Evolutionary conservation across 805 yeast species (phyloP).

Genomic region (Yarrowia sp.): DNA sequence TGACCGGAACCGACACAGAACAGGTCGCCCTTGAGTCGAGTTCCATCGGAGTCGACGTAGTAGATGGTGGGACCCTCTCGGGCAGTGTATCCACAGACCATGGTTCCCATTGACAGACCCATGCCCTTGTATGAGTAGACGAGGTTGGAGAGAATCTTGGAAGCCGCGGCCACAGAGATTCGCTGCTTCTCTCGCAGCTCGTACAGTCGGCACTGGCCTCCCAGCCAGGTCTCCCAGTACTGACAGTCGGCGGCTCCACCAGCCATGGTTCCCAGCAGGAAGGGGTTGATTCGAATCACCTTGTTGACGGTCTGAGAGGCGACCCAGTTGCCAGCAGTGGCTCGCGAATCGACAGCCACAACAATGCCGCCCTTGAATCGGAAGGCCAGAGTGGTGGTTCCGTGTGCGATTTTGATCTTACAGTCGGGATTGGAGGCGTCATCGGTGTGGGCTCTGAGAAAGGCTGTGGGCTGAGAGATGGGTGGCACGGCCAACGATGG

Average conservation of each 20-base stretch:
- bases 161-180: slow-evolving; percentile 95
- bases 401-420: slow-evolving; percentile 95
- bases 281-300: slow-evolving; percentile 95
- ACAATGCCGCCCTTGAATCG: slow-evolving; percentile 92
- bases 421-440: slow-evolving; percentile 92
- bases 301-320: slow-evolving; percentile 98
- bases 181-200: slow-evolving; percentile 94
- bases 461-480: slow-evolving; percentile 71
- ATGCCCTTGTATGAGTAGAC: slow-evolving; percentile 95
- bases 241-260: slow-evolving; percentile 99
- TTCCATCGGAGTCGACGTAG: slow-evolving; percentile 97
- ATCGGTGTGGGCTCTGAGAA: slow-evolving; percentile 97
- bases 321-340: slow-evolving; percentile 97
- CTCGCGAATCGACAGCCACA: slow-evolving; percentile 98
- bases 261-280: slow-evolving; percentile 96
- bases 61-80: slow-evolving; percentile 95
- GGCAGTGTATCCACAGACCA: slow-evolving; percentile 96
- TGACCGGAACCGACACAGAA: slow-evolving; percentile 99
- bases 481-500: slow-evolving; percentile 47
- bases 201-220: slow-evolving; percentile 93
- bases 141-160: slow-evolving; percentile 87
- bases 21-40: slow-evolving; percentile 90
- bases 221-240: slow-evolving; percentile 99
- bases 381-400: slow-evolving; percentile 98
- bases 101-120: slow-evolving; percentile 99